Evolutionary conservation across 2,329 filamentous ascomycete species (phyloP).

Genomic region (Pseudopyricularia cyperi): DNA sequence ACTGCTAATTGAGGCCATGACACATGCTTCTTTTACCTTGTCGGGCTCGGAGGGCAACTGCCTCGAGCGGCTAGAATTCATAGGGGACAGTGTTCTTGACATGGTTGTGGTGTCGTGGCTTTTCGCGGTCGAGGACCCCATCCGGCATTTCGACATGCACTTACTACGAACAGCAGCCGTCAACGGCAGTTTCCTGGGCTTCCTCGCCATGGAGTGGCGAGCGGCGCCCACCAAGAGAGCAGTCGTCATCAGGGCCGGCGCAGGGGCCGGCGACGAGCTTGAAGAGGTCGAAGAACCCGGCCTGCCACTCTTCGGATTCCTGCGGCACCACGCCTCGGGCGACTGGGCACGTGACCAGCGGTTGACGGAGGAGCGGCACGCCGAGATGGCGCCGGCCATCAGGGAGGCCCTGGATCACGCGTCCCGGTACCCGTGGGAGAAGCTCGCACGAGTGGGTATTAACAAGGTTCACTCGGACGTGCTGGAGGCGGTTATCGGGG

Average conservation of each 20-base stretch:
- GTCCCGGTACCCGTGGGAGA: slow-evolving; percentile 60
- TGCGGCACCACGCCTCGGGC: slow-evolving; percentile 42
- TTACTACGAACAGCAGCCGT: slow-evolving; percentile 61
- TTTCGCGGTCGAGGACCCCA: slow-evolving; percentile 25
- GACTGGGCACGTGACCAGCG: slow-evolving; percentile 21
- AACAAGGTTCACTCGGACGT: slow-evolving; percentile 77
- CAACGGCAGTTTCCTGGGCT: slow-evolving; percentile 70
- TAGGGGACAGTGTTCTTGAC: slow-evolving; percentile 80
- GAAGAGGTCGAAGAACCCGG: background rate
- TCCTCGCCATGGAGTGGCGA: slow-evolving; percentile 51
- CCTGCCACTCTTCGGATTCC: slow-evolving; percentile 54
- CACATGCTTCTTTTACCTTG: slow-evolving; percentile 50
- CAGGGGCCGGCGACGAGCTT: background rate
- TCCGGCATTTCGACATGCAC: slow-evolving; percentile 54
- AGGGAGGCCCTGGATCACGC: slow-evolving; percentile 33
- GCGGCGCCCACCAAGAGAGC: slow-evolving; percentile 13
- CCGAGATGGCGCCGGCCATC: slow-evolving; percentile 34
- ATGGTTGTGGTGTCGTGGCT: slow-evolving; percentile 55
- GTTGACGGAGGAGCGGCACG: slow-evolving; percentile 29
- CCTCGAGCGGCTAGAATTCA: slow-evolving; percentile 70
- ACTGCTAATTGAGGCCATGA: slow-evolving; percentile 67
- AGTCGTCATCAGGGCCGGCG: slow-evolving; percentile 9
- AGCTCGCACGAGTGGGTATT: slow-evolving; percentile 50
- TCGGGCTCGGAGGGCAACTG: slow-evolving; percentile 25
- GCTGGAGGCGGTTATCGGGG: slow-evolving; percentile 68